Evolutionary conservation across 83 land plant species (phyloP).

Genomic region (Diphasiastrum complanatum): DNA sequence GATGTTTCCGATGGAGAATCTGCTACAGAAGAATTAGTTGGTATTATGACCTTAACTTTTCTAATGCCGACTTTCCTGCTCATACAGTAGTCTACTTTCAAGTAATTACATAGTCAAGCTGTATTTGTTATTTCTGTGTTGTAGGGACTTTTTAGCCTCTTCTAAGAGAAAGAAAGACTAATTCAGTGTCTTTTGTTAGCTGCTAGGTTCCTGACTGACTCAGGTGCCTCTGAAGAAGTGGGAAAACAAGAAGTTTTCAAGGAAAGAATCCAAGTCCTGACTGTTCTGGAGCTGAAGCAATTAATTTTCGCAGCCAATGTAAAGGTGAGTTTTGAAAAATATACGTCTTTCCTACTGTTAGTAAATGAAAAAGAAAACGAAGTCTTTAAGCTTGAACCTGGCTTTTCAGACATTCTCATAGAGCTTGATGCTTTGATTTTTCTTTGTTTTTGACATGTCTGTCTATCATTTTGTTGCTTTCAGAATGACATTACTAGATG

Average conservation of each 20-base stretch:
- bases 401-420: neutral
- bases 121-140: too few species aligned
- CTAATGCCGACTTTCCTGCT: neutral
- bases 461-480: too few species aligned
- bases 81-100: neutral
- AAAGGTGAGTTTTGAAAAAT: constrained; percentile 44
- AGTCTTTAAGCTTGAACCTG: constrained; percentile 1
- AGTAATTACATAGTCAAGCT: too few species aligned
- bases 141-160: too few species aligned
- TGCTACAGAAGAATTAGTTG: constrained; percentile 45
- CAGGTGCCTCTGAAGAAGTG: constrained; percentile 17
- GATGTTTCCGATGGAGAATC: constrained; percentile 48
- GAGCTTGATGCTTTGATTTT: too few species aligned
- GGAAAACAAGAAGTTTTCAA: constrained; percentile 14
- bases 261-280: constrained; percentile 48
- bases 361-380: neutral
- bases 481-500: too few species aligned
- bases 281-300: constrained; percentile 53
- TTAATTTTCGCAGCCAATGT: constrained; percentile 23
- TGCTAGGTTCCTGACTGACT: constrained; percentile 38
- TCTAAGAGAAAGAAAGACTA: too few species aligned
- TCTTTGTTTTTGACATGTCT: too few species aligned
- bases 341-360: constrained; percentile 16
- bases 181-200: constrained; percentile 28
- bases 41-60: constrained; percentile 34